Percentiles rank a stretch among this genome's conserved stretches.
Conservation (phyloP, 495 filamentous ascomycete species). For the Aspergillus heteromorphus region DNA sequence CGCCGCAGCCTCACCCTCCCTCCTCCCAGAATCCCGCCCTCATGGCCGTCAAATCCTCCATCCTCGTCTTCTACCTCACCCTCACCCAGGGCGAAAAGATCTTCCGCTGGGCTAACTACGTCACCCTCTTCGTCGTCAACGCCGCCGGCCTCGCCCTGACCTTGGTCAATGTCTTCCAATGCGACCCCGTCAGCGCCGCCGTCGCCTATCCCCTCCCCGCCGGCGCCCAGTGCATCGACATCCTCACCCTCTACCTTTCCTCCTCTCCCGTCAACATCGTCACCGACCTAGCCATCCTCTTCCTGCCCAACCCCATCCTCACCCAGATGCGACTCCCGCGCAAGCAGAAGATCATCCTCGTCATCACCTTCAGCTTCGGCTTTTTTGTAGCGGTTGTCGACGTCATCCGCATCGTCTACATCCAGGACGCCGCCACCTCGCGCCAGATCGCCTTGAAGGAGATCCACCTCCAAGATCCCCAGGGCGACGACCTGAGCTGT, state of each 20-base stretch:
- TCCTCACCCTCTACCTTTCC: conserved; percentile 77
- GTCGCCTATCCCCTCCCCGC: conserved; percentile 44
- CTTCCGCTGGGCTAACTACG: conserved; percentile 65
- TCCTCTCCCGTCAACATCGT: conserved; percentile 79
- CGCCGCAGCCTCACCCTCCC: conserved; percentile 3
- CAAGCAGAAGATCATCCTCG: conserved; percentile 77
- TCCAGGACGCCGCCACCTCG: conserved; percentile 63
- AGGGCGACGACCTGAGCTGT: conserved; percentile 52
- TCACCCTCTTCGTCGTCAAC: conserved; percentile 68
- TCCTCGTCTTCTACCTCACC: conserved; percentile 81
- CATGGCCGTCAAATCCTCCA: conserved; percentile 74
- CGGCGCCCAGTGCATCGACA: conserved; percentile 58
- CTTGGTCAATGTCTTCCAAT: conserved; percentile 85
- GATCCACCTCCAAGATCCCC: conserved; percentile 29
- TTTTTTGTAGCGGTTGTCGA: conserved; percentile 84
- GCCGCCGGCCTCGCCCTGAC: conserved; percentile 72
- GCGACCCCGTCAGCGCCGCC: conserved; percentile 62
- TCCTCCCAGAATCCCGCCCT: conserved; percentile 74
- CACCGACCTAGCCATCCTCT: conserved; percentile 77
- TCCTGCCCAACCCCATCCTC: conserved; percentile 81
- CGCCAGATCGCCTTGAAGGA: conserved; percentile 25
- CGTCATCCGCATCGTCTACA: conserved; percentile 82
- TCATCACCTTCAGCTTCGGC: conserved; percentile 76
- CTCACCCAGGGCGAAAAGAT: conserved; percentile 69
- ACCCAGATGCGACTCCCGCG: conserved; percentile 77